Base-by-base conservation (phyloP, 768 basidiomycete species). In the Tricholoma hemisulphureum region DNA sequence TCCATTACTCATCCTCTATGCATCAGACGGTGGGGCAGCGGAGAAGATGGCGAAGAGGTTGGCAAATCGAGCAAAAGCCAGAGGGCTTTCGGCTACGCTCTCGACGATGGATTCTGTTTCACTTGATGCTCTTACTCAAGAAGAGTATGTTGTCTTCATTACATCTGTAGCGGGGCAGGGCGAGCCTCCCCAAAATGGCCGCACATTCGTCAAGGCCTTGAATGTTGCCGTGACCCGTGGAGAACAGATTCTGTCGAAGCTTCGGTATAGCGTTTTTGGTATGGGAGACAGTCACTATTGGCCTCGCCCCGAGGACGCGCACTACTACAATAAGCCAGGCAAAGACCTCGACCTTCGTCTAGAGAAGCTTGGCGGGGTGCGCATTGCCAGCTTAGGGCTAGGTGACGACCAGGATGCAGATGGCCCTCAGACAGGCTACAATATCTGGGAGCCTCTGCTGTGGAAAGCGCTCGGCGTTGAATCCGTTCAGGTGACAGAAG, bases 251-350 rank as follows among this genome's bases (percentile, higher is more conserved):
- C 77, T 94, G 41, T 60, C 75, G 53, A 87, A 86, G 60, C 76
- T 94, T 58, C 87, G 83, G 67, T 91, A 84, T 72, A 74, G 88
- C 53, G 94, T 98, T 43, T 97, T 98, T 64, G 96, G 80, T 49
- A 89, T 99, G 86, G 97, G 97, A 59, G 97, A 99, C 72, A 95
- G 91, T 70, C 95, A 97, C 74, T 99, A 99, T 77, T 99, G 97
- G 97, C 97, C 97, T 8, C 84, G 97, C 39, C 83, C 91, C 16
- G 95, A 98, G 72, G 97, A 98, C 67, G 88, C 88, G n/a, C 91
- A 93, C 65, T 98, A 96, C 73, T 99, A 98, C 80, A 99, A 98
- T 82, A 97, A 94, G 73, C 87, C 96, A 0, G 83, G 87, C 16
- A 95, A 94, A 73, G 96, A 98, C 60, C 85, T 98, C 52, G 88